phyloP scores from a whole-genome alignment of 2,329 filamentous ascomycete genomes.

The Hysterium pulicare region DNA sequence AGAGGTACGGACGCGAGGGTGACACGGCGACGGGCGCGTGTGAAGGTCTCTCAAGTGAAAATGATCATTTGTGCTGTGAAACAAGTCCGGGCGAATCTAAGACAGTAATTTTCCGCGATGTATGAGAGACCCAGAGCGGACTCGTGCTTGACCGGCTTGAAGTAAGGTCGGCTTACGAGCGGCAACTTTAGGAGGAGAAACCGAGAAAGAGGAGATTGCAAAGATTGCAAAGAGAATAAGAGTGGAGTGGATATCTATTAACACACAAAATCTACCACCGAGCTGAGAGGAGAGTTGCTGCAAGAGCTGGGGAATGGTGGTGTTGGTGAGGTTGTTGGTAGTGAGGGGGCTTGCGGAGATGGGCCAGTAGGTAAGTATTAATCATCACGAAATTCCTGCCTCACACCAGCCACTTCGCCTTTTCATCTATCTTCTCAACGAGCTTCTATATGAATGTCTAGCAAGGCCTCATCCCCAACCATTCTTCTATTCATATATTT shows the following conservation, averaged over 20 bases:
- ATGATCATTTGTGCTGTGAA: constrained; percentile 9
- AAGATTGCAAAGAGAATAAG: constrained; percentile 1
- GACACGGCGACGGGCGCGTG: constrained; percentile 15
- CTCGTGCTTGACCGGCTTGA: no score
- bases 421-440: no score
- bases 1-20: constrained; percentile 17
- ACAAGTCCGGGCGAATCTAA: not conserved
- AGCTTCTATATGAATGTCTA: not conserved
- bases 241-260: constrained; percentile 1
- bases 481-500: constrained; percentile 1
- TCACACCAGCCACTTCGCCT: no score
- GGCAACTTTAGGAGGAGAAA: constrained; percentile 13
- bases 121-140: no score
- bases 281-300: constrained; percentile 1
- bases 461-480: not conserved
- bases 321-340: constrained; percentile 4
- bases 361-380: no score
- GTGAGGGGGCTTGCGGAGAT: constrained; percentile 1
- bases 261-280: not conserved
- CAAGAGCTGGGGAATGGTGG: constrained; percentile 1
- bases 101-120: no score
- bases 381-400: no score
- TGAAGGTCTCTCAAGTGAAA: constrained; percentile 9
- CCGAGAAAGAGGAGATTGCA: not conserved
- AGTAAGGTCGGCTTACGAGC: constrained; percentile 14